Evolutionary conservation across 345 rosid species (phyloP).

Genomic region (Brassica incana): DNA sequence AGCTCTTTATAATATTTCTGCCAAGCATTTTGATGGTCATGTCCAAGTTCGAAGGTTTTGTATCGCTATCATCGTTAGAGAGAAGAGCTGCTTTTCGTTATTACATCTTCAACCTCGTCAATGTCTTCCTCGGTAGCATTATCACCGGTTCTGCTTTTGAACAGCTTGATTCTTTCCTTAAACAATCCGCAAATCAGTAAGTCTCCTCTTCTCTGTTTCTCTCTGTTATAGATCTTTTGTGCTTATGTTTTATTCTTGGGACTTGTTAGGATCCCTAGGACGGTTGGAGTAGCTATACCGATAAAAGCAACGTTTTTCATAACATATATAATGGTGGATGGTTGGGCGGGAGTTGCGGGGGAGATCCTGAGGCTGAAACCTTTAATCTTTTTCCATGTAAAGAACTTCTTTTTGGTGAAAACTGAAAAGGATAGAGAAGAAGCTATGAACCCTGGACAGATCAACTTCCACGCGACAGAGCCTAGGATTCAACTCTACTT

Average conservation of each 20-base stretch:
- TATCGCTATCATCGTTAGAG: constrained; percentile 75
- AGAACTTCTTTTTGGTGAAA: constrained; percentile 87
- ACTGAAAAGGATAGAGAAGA: constrained; percentile 94
- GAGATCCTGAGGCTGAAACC: constrained; percentile 89
- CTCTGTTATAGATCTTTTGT: background rate
- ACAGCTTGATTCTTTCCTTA: constrained; percentile 66
- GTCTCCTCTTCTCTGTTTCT: background rate
- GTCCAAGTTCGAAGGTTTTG: constrained; percentile 94
- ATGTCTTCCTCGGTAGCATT: constrained; percentile 79
- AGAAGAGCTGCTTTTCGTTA: constrained; percentile 87
- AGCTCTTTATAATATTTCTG: constrained; percentile 90
- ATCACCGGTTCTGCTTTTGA: constrained; percentile 76
- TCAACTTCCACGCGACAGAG: constrained; percentile 81
- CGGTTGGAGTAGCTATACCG: constrained; percentile 86
- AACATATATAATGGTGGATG: constrained; percentile 94
- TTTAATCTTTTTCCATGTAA: constrained; percentile 78
- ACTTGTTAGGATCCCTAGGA: constrained; percentile 66
- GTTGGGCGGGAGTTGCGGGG: constrained; percentile 95
- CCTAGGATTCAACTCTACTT: constrained; percentile 94
- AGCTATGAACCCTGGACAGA: constrained; percentile 94
- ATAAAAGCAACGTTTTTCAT: constrained; percentile 90
- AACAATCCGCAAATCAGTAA: constrained; percentile 74
- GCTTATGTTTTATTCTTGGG: constrained; percentile 13
- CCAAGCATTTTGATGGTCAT: constrained; percentile 91
- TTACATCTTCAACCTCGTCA: constrained; percentile 74